Evolutionary conservation across 1,139 yeast genomes (phyloP).

Genomic region (Yamadazyma jaroonii): DNA sequence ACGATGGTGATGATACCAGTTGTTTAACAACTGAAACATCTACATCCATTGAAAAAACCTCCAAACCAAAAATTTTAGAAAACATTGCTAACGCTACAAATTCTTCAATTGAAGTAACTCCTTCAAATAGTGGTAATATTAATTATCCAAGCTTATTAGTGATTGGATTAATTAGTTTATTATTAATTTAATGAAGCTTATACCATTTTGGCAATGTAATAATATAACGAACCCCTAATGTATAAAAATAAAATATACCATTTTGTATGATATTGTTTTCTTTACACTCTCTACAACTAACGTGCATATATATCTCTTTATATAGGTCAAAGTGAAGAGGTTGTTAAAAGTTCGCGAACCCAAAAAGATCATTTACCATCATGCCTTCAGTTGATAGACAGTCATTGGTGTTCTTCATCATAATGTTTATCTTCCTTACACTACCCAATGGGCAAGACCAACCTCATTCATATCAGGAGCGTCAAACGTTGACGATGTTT

Average conservation of each 20-base stretch:
- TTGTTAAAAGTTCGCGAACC: not conserved
- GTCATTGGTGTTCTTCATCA: constrained; percentile 34
- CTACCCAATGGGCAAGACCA: constrained; percentile 30
- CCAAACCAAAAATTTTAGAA: not conserved
- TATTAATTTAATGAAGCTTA: constrained; percentile 2
- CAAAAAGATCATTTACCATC: not conserved
- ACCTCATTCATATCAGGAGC: constrained; percentile 28
- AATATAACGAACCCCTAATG: constrained; percentile 3
- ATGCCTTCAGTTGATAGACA: constrained; percentile 36
- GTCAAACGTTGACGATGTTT: constrained; percentile 25
- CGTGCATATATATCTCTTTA: too few relatives aligned
- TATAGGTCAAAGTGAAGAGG: too few relatives aligned
- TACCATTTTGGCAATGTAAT: constrained; percentile 6
- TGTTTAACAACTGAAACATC: constrained; percentile 6
- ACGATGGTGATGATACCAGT: constrained; percentile 13
- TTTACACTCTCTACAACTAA: too few relatives aligned
- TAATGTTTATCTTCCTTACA: constrained; percentile 35
- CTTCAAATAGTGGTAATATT: constrained; percentile 2
- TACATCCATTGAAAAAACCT: not conserved
- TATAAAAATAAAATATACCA: not conserved
- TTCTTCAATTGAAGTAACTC: constrained; percentile 10
- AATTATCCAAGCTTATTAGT: constrained; percentile 2
- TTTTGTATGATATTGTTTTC: too few relatives aligned
- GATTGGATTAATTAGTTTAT: constrained; percentile 3
- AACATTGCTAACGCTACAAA: constrained; percentile 1